phyloP scores from a whole-genome alignment of 345 rosid genomes.

The Salix exigua region DNA sequence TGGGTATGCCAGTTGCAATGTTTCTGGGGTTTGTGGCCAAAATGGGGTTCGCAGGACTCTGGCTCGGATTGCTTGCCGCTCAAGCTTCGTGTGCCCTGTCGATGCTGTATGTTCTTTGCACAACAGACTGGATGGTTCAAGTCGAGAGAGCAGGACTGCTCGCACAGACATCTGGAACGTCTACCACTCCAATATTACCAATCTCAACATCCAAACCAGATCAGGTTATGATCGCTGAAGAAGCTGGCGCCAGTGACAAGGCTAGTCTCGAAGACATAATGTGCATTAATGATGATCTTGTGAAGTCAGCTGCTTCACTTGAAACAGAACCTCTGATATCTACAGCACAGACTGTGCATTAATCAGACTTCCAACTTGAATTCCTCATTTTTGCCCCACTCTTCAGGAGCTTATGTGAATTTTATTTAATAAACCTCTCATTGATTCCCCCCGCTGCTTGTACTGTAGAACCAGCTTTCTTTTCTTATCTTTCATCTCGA shows the following conservation, averaged over 20 bases:
- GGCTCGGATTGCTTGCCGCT: slow-evolving; percentile 93
- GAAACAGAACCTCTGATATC: slow-evolving; percentile 51
- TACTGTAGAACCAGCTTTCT: neutral
- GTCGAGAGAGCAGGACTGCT: slow-evolving; percentile 68
- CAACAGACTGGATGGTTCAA: slow-evolving; percentile 71
- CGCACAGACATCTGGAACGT: slow-evolving; percentile 34
- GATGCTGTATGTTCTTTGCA: slow-evolving; percentile 62
- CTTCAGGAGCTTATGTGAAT: slow-evolving; percentile 21
- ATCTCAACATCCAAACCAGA: slow-evolving; percentile 18
- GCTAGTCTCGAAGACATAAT: slow-evolving; percentile 34
- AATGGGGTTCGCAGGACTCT: slow-evolving; percentile 78
- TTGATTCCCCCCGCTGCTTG: slow-evolving; percentile 4
- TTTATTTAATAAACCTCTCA: slow-evolving; percentile 1
- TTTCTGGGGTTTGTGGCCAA: slow-evolving; percentile 57
- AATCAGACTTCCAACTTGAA: slow-evolving; percentile 3
- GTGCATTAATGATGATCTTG: slow-evolving; percentile 35
- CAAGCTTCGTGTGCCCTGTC: slow-evolving; percentile 80
- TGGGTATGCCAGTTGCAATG: slow-evolving; percentile 89
- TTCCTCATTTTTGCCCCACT: slow-evolving; percentile 25
- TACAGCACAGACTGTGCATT: slow-evolving; percentile 19
- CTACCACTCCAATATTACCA: slow-evolving; percentile 25
- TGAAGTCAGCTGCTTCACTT: slow-evolving; percentile 33
- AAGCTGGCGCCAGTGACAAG: neutral
- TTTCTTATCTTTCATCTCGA: neutral
- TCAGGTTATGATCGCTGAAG: neutral